These are phyloP conservation scores for Grammothele lineata DNA, from an alignment of 768 basidiomycete species.

Conservation along the genomic window DNA sequence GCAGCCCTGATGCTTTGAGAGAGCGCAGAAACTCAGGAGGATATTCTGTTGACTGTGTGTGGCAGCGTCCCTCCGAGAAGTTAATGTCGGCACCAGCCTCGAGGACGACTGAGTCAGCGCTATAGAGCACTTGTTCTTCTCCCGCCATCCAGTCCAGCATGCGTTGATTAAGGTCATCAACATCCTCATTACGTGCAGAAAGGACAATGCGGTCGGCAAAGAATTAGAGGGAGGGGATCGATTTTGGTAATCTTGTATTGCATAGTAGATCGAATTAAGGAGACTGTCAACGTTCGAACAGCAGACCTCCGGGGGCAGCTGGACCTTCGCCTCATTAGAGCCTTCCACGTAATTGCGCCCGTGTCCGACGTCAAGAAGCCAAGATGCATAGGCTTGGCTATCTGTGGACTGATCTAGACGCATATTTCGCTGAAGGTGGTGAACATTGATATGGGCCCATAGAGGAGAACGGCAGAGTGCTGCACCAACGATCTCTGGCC, in stretches of 20 bases:
- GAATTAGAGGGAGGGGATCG: conserved; percentile 25
- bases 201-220: conserved; percentile 31
- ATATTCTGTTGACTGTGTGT: too few species aligned
- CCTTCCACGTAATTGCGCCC: conserved; percentile 1
- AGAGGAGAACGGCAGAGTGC: not conserved
- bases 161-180: conserved; percentile 26
- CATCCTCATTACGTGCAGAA: not conserved
- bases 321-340: not conserved
- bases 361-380: conserved; percentile 15
- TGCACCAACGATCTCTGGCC: conserved; percentile 35
- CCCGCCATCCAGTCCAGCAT: conserved; percentile 19
- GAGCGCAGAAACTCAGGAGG: conserved; percentile 20
- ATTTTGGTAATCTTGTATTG: conserved; percentile 25
- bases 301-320: not conserved
- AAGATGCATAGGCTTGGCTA: conserved; percentile 5
- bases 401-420: not conserved
- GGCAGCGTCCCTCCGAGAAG: not conserved
- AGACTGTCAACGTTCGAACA: not conserved
- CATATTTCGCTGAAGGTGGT: conserved; percentile 1
- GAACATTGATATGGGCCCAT: conserved; percentile 2
- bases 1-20: conserved; percentile 37
- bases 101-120: conserved; percentile 19
- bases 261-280: conserved; percentile 7
- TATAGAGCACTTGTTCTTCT: conserved; percentile 13
- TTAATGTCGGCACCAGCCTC: not conserved